These are phyloP conservation scores for Radiomyces spectabilis DNA, from an alignment of 192 early-diverging fungal species.

Conservation along the genomic window DNA sequence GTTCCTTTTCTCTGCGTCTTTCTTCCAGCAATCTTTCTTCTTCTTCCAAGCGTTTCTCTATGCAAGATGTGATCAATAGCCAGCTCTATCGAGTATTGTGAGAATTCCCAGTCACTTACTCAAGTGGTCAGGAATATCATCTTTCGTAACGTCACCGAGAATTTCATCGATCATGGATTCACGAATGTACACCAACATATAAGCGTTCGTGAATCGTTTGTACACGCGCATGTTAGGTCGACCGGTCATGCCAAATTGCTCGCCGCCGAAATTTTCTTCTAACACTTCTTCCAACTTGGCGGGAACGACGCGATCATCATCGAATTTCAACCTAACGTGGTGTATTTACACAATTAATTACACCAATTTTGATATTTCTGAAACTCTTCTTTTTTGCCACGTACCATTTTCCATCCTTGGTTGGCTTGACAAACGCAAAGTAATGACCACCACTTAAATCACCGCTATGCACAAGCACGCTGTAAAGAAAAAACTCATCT, in stretches of 20 bases:
- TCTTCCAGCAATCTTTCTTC: neutral
- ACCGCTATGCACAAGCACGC: conserved; percentile 93
- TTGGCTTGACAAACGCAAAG: conserved; percentile 82
- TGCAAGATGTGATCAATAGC: too few relatives aligned
- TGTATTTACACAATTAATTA: neutral
- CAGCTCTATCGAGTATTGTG: too few relatives aligned
- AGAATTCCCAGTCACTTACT: too few relatives aligned
- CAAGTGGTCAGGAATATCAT: conserved; percentile 84
- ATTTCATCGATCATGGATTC: conserved; percentile 63
- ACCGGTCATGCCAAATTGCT: conserved; percentile 26
- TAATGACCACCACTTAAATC: conserved; percentile 93
- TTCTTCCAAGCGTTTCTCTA: neutral
- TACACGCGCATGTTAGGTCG: conserved; percentile 34
- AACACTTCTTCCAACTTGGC: conserved; percentile 75
- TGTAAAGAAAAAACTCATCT: conserved; percentile 19
- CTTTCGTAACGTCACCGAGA: conserved; percentile 49
- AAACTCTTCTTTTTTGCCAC: neutral
- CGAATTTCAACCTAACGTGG: conserved; percentile 64
- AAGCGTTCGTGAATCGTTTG: conserved; percentile 93
- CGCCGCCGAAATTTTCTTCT: conserved; percentile 96
- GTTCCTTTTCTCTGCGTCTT: neutral
- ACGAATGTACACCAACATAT: conserved; percentile 98
- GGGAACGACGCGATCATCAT: conserved; percentile 90
- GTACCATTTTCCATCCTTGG: conserved; percentile 71
- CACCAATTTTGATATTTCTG: neutral